phyloP scores from a whole-genome alignment of 441 rosid species.

The Manihot esculenta region DNA sequence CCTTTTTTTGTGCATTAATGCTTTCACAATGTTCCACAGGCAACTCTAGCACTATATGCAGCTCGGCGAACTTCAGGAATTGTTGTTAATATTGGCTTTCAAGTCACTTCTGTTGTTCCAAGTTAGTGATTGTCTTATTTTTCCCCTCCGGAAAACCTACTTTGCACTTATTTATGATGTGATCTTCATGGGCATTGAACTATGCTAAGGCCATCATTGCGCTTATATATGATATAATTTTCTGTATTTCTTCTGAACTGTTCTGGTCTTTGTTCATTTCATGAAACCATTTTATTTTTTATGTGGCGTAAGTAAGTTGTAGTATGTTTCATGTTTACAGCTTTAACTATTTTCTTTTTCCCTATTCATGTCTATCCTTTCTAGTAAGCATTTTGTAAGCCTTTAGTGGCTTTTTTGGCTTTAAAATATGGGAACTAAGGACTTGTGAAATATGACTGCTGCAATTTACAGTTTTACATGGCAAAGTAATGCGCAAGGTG shows the following conservation, averaged over 20 bases:
- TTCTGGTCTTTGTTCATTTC: background rate
- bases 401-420: background rate
- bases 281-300: background rate
- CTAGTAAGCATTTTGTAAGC: background rate
- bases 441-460: conserved; percentile 23
- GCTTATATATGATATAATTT: background rate
- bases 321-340: background rate
- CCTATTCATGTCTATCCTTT: background rate
- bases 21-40: conserved; percentile 44
- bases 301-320: background rate
- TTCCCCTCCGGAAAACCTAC: background rate
- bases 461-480: conserved; percentile 64
- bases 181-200: conserved; percentile 1
- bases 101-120: conserved; percentile 81
- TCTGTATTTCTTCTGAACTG: background rate
- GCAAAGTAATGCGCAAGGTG: conserved; percentile 82
- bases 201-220: background rate
- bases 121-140: conserved; percentile 44
- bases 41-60: conserved; percentile 76
- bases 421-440: conserved; percentile 17
- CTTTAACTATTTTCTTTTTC: background rate
- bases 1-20: conserved; percentile 2
- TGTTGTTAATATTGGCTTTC: conserved; percentile 86
- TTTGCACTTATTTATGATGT: background rate
- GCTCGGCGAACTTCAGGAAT: conserved; percentile 79